phyloP scores from a whole-genome alignment of 805 yeast species.

The Suhomyces xylopsoci region DNA sequence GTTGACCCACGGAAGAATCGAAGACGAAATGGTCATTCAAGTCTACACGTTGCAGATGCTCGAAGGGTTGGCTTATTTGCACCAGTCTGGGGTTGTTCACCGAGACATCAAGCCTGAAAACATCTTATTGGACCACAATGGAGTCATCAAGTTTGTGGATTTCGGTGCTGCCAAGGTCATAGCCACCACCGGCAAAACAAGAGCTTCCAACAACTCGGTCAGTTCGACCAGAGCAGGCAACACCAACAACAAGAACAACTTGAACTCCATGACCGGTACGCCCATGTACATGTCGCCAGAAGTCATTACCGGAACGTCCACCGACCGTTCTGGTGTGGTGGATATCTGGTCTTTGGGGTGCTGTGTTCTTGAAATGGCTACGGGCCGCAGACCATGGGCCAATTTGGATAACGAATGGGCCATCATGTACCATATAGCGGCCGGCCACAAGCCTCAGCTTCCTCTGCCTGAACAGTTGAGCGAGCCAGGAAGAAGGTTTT shows the following conservation, averaged over 20 bases:
- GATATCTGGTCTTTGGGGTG: constrained; percentile 98
- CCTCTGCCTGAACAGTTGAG: constrained; percentile 80
- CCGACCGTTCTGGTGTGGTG: constrained; percentile 59
- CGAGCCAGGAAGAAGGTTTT: constrained; percentile 65
- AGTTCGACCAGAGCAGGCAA: not conserved
- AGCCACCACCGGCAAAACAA: constrained; percentile 55
- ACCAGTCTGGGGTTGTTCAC: constrained; percentile 93
- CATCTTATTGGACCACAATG: constrained; percentile 82
- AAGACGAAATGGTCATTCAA: constrained; percentile 90
- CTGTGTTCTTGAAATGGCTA: constrained; percentile 93
- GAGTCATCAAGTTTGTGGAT: constrained; percentile 92
- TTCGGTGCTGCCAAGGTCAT: constrained; percentile 96
- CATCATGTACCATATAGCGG: constrained; percentile 96
- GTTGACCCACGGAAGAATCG: constrained; percentile 88
- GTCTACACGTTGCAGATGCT: constrained; percentile 88
- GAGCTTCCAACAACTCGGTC: constrained; percentile 12
- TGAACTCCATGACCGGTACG: constrained; percentile 75
- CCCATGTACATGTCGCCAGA: constrained; percentile 99
- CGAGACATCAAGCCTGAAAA: constrained; percentile 96
- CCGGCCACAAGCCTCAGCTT: constrained; percentile 84
- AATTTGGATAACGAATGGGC: constrained; percentile 97
- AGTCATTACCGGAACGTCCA: constrained; percentile 72
- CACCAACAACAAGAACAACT: constrained; percentile 16
- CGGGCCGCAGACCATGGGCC: constrained; percentile 96
- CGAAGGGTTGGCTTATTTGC: constrained; percentile 92